Evolutionary conservation across 345 rosid species (phyloP).

Genomic region (Trapa bicornis): DNA sequence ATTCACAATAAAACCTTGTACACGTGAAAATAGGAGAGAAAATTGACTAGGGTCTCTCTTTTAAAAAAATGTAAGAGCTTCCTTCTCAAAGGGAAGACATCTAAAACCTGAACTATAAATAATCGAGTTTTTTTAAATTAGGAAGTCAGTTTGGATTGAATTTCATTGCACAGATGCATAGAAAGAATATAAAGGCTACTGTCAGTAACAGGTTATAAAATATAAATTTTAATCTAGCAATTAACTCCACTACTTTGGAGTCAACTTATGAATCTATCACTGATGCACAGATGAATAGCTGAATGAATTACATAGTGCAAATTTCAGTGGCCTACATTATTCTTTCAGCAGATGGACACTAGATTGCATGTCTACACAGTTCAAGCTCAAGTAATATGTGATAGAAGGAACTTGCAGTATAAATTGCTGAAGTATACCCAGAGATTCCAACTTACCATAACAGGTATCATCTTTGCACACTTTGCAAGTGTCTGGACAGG

Average conservation of each 20-base stretch:
- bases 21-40: neutral
- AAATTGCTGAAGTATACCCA: neutral
- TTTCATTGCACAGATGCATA: neutral
- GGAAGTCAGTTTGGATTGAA: neutral
- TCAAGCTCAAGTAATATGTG: neutral
- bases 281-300: neutral
- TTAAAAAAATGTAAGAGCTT: neutral
- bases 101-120: neutral
- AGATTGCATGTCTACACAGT: neutral
- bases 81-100: neutral
- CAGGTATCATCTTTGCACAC: conserved; percentile 98
- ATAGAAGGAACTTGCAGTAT: neutral
- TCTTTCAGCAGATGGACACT: neutral
- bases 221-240: neutral
- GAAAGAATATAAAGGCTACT: neutral
- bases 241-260: neutral
- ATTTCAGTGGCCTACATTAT: neutral
- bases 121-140: neutral
- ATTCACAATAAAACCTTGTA: neutral
- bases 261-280: neutral
- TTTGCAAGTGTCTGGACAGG: conserved; percentile 91
- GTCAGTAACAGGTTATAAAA: neutral
- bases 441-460: conserved; percentile 51
- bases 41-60: neutral
- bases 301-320: neutral